Base-by-base conservation (phyloP, 495 filamentous ascomycete genomes). In the Rostrohypoxylon terebratum region DNA sequence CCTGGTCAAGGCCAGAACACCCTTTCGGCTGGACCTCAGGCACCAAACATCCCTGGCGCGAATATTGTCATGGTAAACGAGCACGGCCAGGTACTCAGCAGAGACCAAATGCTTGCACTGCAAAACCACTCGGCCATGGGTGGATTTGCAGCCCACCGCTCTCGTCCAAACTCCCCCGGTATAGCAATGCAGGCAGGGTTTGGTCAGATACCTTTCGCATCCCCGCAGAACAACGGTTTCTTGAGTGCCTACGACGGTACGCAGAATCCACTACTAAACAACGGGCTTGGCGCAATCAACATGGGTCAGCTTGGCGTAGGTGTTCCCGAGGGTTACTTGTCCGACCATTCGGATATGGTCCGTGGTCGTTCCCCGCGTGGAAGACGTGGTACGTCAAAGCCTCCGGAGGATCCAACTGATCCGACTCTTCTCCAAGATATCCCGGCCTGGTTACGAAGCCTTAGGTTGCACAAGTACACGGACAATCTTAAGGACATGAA, bases 381-480 rank as follows among this genome's bases (percentile, higher is more conserved):
- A 77, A 89, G 95, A 60, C 88, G 96, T 75, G 96, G 96, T 71
- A 98, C 91, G 82, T 97, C 93, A 45, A 98, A 98, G 87, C 96
- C 96, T 34, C 96, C 96, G 44, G 96, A 99, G 83, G 96, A 99
- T 77, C 96, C 96, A 9, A 98, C 95, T 11, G 96, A 99, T 78
- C 91, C 92, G 9, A 88, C 84, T 48, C 88, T 99, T 71, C 85
- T 99, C 79, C 93, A 96, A 84, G 96, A 99, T 78, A 97, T 99
- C 73, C 94, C 96, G 70, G 90, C 88, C 79, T 99, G 96, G 96
- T 85, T 99, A 78, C 90, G 96, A 82, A 98, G 93, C 79, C 85
- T 98, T 76, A 90, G 96, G 66, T 84, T 99, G 73, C 96, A 99
- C 84, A 99, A 99, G 84, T 99, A 99, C 81, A 99, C 96, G 38